Conservation (phyloP, 768 basidiomycete species). For the Chalciporus sphaerocephalus region DNA sequence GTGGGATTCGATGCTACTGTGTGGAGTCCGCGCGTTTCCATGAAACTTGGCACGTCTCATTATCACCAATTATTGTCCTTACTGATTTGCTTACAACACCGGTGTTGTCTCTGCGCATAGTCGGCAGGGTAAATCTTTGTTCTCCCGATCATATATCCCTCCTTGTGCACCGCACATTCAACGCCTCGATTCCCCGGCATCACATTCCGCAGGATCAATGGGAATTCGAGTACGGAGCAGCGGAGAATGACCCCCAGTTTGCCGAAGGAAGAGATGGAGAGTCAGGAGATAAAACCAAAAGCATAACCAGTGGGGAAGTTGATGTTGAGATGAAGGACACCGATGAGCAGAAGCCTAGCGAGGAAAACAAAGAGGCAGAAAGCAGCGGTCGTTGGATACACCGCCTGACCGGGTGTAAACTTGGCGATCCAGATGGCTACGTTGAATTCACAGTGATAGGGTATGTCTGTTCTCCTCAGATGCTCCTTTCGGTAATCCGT, state of each 20-base stretch:
- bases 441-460: conserved; percentile 87
- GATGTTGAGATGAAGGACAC: conserved; percentile 13
- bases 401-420: conserved; percentile 56
- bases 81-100: neutral
- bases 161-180: conserved; percentile 88
- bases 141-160: conserved; percentile 92
- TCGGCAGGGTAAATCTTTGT: conserved; percentile 80
- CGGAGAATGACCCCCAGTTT: conserved; percentile 76
- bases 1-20: conserved; percentile 79
- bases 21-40: conserved; percentile 83
- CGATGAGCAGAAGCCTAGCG: neutral
- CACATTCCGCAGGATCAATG: conserved; percentile 81
- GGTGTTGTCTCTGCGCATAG: conserved; percentile 36
- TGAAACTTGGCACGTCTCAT: conserved; percentile 61
- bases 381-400: conserved; percentile 77
- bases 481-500: neutral
- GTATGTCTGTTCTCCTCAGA: conserved; percentile 29
- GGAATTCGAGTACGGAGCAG: conserved; percentile 82
- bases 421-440: conserved; percentile 65
- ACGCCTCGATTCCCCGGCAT: conserved; percentile 88
- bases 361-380: conserved; percentile 34
- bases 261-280: conserved; percentile 35
- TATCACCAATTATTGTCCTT: neutral
- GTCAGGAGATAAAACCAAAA: conserved; percentile 16
- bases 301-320: neutral